Evolutionary conservation across 148 eudicot species (phyloP), one percentile per base, ranked within the genome.

Genomic region (Spergularia marina): DNA sequence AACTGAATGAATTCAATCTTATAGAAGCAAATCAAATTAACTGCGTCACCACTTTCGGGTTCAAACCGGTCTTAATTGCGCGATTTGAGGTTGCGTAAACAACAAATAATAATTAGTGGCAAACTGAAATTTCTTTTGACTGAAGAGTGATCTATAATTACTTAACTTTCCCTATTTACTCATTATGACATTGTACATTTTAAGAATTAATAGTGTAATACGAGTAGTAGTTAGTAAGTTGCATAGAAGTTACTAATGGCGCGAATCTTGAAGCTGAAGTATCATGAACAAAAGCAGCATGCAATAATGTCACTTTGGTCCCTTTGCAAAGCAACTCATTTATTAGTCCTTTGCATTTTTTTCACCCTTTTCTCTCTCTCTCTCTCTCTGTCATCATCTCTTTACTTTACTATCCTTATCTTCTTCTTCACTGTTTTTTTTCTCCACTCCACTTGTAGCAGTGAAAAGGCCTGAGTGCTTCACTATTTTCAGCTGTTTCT

Each of bases 221-320:
- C 25, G 0, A n/a, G 25, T 23, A 18, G 21, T 18, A 6, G 16
- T 12, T n/a, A n/a, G 6, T 16, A 1, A 56, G 13, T 30, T 13
- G 66, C 66, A 25, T 30, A 62, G 40, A 62, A 1, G 23, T 25
- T 3, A 30, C 30, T 17, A 63, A 63, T 63, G 67, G 53, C 14
- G 53, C 53, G 30, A 66, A 66, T 44, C 13, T n/a, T 41, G 52
- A 66, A n/a, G 53, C 70, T 0, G 2, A 18, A 66, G 53, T 18
- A 66, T 41, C 30, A 66, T n/a, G 72, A 51, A 68, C 57, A 68
- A 68, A 51, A 68, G 57, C 56, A 68, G 52, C 16, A 16, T 68
- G 57, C 18, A 51, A 68, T 49, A 68, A 51, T 49, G 71, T 2
- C 51, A 20, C 56, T 49, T 47, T 20, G 71, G 71, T 68, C 71